Base-by-base conservation (phyloP, 805 yeast genomes). In the Wickerhamiella dianesei region DNA sequence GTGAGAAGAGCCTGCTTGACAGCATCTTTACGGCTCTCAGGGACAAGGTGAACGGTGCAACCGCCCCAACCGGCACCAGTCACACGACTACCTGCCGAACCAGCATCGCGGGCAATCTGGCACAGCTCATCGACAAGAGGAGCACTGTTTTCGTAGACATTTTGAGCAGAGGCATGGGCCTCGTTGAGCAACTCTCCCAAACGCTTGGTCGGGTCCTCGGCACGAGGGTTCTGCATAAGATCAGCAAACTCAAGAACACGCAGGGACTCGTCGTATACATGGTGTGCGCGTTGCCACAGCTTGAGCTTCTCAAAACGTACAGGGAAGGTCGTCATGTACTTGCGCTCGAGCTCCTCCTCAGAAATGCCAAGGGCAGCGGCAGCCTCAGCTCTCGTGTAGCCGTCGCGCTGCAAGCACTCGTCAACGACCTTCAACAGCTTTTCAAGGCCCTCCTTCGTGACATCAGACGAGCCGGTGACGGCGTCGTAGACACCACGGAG, bases 11-110 rank as follows among this genome's bases (percentile, higher is more conserved):
- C 77, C 2, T 51, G 48, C 8, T 62, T 60, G 22, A 77, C 65
- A 2, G 46, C 45, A 0, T 57, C 59, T 9, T 72, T 63, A 49
- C 66, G 69, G 49, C 68, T 68, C 3, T 65, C 63, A 2, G 72
- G 64, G 9, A 80, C 74, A 47, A 80, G 62, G 57, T 79, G 83
- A n/a, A 80, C 81, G 0, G 81, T 69, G 25, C 79, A 75, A 4
- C 87, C 87, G 32, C 87, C 87, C 72, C 78, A 80, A 3, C 88
- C 88, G 17, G 88, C 87, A 21, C 87, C 88, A 8, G 87, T 80
- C n/a, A 78, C 70, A 46, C 88, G 68, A 1, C 83, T 75, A 16
- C 87, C 87, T 49, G 62, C 68, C 1, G 83, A 67, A 3, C 86
- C 87, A 50, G 72, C 68, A 1, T 52, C 58, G 37, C 65, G 58